Evolutionary conservation across 163 green algal species (phyloP).

Genomic region (Trebouxia gelatinosa): DNA sequence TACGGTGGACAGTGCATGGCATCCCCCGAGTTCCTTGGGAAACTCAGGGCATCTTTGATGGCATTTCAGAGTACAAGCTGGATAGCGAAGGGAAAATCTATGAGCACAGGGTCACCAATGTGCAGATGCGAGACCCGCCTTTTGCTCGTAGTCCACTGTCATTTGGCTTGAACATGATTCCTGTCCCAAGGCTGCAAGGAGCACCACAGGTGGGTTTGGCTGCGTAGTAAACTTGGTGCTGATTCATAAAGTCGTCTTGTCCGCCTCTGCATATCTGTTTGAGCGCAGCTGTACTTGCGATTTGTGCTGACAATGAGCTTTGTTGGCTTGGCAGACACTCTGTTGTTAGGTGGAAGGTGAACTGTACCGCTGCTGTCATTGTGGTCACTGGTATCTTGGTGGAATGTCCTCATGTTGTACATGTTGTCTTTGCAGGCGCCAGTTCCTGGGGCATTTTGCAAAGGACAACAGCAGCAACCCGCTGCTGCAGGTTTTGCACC

Average conservation of each 20-base stretch:
- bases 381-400: background rate
- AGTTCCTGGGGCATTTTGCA: background rate
- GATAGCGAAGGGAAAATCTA: constrained; percentile 86
- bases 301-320: background rate
- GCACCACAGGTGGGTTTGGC: background rate
- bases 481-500: background rate
- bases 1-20: constrained; percentile 76
- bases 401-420: no score
- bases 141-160: constrained; percentile 28
- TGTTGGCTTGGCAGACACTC: background rate
- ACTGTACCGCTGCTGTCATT: background rate
- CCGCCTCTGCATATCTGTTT: background rate
- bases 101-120: constrained; percentile 82
- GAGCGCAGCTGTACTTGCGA: background rate
- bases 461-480: background rate
- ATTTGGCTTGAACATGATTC: constrained; percentile 33
- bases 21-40: constrained; percentile 77
- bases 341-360: background rate
- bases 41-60: constrained; percentile 86
- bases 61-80: constrained; percentile 90
- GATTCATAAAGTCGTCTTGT: background rate
- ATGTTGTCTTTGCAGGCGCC: constrained; percentile 4
- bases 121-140: constrained; percentile 66
- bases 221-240: background rate
- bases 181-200: constrained; percentile 13